Base-by-base conservation (phyloP, 2,329 filamentous ascomycete genomes). In the Talaromyces sp. region DNA sequence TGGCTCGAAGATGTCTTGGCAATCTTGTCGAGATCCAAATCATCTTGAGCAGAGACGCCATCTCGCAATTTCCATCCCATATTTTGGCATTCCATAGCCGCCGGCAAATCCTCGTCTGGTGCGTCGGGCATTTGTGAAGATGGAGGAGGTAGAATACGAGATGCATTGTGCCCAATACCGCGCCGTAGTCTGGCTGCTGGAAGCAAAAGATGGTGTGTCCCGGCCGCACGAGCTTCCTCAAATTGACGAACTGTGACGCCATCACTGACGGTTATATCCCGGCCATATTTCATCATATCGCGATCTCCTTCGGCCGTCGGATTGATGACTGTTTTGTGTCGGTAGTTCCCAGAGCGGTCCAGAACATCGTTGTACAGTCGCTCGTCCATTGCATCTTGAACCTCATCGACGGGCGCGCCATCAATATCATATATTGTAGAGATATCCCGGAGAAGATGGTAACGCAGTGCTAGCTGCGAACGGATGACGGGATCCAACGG, bases 281-380 rank as follows among this genome's bases (percentile, higher is more conserved):
- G 88, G 48, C 92, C 92, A 62, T 89, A 85, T 65, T 94, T 85
- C 59, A 99, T 89, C 60, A 95, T 77, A 59, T 89, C 88, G 65
- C 87, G 87, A 67, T 96, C 90, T 14, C 93, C 94, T 70, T 92
- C 87, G 17, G 95, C 86, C 24, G 89, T 87, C 64, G 89, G 86
- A 8, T 85, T 82, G 8, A 86, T 81, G 35, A 85, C 81, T 26
- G 85, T 78, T 72, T 92, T 93, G 71, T 91, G 89, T 68, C 96
- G 92, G 78, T 91, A 97, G 65, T 90, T 86, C 71, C 92, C 94
- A 50, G 94, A 91, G 57, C 94, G 87, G 70, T 97, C 93, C 24
- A 97, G 82, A 52, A 96, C 90, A 72, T 97, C 92, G 66, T 97
- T 97, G 79, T 95, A 97, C 1, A 99, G 83, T 65, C 89, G 91